These are phyloP conservation scores for Cenococcum geophilum DNA, from an alignment of 495 filamentous ascomycete species.

Conservation along the genomic window DNA sequence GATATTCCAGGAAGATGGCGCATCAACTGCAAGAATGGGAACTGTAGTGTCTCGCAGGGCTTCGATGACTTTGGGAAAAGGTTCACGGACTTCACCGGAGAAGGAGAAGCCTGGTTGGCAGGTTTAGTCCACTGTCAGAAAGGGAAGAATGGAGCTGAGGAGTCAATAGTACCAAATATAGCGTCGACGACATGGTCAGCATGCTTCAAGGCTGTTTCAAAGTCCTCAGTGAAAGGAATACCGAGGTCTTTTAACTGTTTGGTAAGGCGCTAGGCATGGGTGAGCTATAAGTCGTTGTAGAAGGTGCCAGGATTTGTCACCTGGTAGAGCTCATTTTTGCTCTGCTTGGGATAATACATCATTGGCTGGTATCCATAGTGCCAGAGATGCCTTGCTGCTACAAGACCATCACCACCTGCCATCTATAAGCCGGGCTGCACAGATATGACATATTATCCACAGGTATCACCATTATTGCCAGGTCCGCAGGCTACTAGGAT, in stretches of 20 bases:
- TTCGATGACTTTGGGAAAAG: constrained; percentile 73
- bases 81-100: constrained; percentile 82
- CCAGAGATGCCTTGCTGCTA: constrained; percentile 87
- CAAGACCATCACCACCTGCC: constrained; percentile 84
- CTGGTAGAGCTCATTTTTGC: constrained; percentile 84
- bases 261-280: constrained; percentile 56
- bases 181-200: constrained; percentile 84
- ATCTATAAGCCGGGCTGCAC: constrained; percentile 22
- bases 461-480: constrained; percentile 74
- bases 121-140: constrained; percentile 1
- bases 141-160: neutral
- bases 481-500: constrained; percentile 88
- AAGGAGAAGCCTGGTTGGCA: constrained; percentile 71
- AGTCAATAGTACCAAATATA: constrained; percentile 62
- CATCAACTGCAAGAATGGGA: constrained; percentile 83
- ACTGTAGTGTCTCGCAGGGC: constrained; percentile 64
- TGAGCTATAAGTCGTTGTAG: constrained; percentile 28
- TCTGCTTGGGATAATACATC: constrained; percentile 87
- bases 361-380: constrained; percentile 89
- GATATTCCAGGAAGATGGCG: constrained; percentile 90
- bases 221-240: constrained; percentile 81
- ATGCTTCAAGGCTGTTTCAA: constrained; percentile 55
- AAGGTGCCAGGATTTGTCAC: constrained; percentile 37
- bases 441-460: neutral
- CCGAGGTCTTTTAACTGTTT: constrained; percentile 77